A percentile compares a stretch with the other conserved stretches of the same genome.
These are phyloP conservation scores for Neoscytalidium dimidiatum DNA, from an alignment of 2,329 filamentous ascomycete species.

Conservation along the genomic window DNA sequence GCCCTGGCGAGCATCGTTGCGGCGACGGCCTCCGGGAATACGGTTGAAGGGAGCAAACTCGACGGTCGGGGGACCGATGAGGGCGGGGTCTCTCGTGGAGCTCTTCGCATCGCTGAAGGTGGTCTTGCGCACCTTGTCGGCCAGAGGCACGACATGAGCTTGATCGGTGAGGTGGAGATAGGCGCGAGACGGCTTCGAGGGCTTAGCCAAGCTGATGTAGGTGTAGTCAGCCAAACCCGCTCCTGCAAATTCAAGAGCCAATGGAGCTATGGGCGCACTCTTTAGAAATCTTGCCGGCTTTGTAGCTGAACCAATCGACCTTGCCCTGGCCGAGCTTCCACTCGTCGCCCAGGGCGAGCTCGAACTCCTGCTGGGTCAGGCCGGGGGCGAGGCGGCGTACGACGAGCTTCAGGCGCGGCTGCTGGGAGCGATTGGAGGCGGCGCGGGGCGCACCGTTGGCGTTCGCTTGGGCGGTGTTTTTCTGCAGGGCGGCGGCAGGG, in stretches of 20 bases:
- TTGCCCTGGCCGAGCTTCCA: slow-evolving; percentile 82
- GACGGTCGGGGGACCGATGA: slow-evolving; percentile 76
- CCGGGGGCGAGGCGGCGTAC: slow-evolving; percentile 84
- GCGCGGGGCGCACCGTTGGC: slow-evolving; percentile 29
- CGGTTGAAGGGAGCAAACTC: slow-evolving; percentile 86
- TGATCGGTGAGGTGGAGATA: slow-evolving; percentile 80
- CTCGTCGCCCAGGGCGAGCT: slow-evolving; percentile 69
- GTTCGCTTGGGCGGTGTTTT: slow-evolving; percentile 32
- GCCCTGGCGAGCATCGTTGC: slow-evolving; percentile 82
- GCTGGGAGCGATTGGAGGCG: slow-evolving; percentile 46
- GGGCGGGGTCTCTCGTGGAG: slow-evolving; percentile 68
- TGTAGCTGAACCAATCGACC: slow-evolving; percentile 80
- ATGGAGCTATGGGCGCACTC: slow-evolving; percentile 61
- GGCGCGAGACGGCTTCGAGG: slow-evolving; percentile 75
- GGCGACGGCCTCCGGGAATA: slow-evolving; percentile 71
- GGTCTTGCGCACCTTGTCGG: slow-evolving; percentile 67
- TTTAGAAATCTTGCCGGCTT: slow-evolving; percentile 74
- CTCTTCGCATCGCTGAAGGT: slow-evolving; percentile 82
- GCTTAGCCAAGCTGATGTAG: slow-evolving; percentile 71
- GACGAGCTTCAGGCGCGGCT: slow-evolving; percentile 77
- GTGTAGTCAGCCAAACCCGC: background rate
- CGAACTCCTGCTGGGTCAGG: slow-evolving; percentile 78
- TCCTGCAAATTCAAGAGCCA: background rate
- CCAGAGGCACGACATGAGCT: slow-evolving; percentile 66
- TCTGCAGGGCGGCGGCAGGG: slow-evolving; percentile 34